These are phyloP conservation scores for Evernia prunastri DNA, from an alignment of 495 filamentous ascomycete species.

Conservation along the genomic window DNA sequence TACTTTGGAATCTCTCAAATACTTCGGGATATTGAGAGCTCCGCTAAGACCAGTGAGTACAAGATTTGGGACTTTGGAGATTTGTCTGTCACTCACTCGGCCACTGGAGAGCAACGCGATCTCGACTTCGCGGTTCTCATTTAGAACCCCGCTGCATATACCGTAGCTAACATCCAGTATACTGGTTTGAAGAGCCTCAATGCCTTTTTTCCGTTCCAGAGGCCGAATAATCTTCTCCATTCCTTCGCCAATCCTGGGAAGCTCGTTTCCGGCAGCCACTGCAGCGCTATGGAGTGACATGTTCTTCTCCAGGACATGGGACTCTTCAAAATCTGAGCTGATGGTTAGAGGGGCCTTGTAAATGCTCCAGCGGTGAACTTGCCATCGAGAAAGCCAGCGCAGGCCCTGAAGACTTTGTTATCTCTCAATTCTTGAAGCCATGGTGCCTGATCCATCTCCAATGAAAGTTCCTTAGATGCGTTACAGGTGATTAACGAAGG, in stretches of 20 bases:
- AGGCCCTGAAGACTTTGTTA: background rate
- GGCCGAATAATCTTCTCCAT: background rate
- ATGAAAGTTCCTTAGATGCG: background rate
- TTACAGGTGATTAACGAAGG: no score
- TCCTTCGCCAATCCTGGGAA: slow-evolving; percentile 1
- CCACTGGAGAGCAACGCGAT: slow-evolving; percentile 4
- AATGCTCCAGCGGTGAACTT: background rate
- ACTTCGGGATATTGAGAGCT: background rate
- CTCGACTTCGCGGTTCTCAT: slow-evolving; percentile 8
- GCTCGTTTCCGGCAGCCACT: background rate
- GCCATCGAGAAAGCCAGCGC: slow-evolving; percentile 4
- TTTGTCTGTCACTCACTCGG: background rate
- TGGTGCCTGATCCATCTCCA: background rate
- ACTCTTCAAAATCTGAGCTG: slow-evolving; percentile 2
- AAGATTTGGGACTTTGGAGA: background rate
- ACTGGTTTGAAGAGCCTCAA: slow-evolving; percentile 6
- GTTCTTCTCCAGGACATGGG: background rate
- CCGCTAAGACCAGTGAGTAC: background rate
- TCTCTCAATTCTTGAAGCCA: background rate
- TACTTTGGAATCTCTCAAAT: slow-evolving; percentile 1
- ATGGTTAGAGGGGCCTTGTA: background rate
- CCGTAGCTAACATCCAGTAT: background rate
- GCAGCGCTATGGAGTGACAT: background rate
- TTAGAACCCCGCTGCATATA: slow-evolving; percentile 1
- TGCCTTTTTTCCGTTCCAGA: slow-evolving; percentile 6